Base-by-base conservation (phyloP, 768 basidiomycete species). In the Fomitopsis serialis region DNA sequence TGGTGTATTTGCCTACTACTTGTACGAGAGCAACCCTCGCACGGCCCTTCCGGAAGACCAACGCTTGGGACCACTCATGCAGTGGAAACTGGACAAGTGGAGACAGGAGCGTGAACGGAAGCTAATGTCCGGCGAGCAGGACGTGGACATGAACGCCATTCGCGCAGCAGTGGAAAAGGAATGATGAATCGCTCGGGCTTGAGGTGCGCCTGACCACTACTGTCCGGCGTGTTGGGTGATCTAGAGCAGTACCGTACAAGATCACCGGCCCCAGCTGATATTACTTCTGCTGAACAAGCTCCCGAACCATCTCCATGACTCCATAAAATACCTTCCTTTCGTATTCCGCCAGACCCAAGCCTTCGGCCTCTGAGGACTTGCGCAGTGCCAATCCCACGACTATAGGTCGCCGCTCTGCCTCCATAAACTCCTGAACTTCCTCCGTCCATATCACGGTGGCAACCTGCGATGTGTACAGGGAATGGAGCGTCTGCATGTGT, bases 381-480 rank as follows among this genome's bases (percentile, higher is more conserved):
- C 67, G 71, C 57, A 95, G 65, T 2, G 91, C 86, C 44, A 94
- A 74, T 0, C 89, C 91, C 34, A 96, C 80, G 0, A 95, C 72
- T 7, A 95, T 79, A 36, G 78, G 80, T 54, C 78, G 74, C 49
- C 84, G 73, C 23, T 74, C 68, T 7, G 66, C 67, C 17, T 76
- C 75, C 37, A 77, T 53, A 23, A 69, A 61, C 40, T 61, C 69
- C 42, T 74, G 65, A n/a, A 70, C 64, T 50, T 76, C 74, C 50
- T 78, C 62, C 0, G 75, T 73, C 89, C 93, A 97, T 6, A 94
- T 67, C 25, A 95, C 74, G 0, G 92, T 92, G 0, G 92, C 89
- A 43, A 92, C 84, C 61, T 97, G 94, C n/a, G 84, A 74, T 0
- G 84, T 84, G 67, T 95, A 96, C 0, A 96, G 73, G 34, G 84